Evolutionary conservation across 495 filamentous ascomycete genomes (phyloP), one percentile per base, ranked within the genome.

Genomic region (Usnea hakonensis): DNA sequence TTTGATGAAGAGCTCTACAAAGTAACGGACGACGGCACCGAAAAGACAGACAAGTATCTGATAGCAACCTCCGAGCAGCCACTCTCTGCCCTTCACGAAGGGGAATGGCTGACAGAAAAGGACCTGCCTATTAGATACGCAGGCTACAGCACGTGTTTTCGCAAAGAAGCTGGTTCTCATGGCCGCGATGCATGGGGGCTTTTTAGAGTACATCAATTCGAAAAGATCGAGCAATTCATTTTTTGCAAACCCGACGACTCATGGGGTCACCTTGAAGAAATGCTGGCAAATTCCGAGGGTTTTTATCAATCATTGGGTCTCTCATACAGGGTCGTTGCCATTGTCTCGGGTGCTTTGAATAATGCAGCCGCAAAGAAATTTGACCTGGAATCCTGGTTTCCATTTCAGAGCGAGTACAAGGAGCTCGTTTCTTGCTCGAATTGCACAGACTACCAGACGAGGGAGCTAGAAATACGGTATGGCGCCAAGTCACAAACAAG

Each of bases 1-100:
- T 98, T 97, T 69, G 94, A 97, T 67, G 94, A 98, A 73, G 91
- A 97, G 70, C 75, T 97, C 43, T 98, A 98, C 77, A 97, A 98
- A 76, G 93, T 98, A 54, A 84, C 90, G 9, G 89, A 90, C 61
- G 88, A 90, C 64, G 83, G 83, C 57, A 80, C 82, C 58, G 90
- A 95, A 50, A 82, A 89, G 55, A 90, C 85, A 30, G 90, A 95
- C 77, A 97, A 98, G 74, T 98, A 97, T 69, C 83, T 97, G 19
- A 98, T 98, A 74, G 94, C 95, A 14, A 98, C 94, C 65, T 94
- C 90, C 6, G 94, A 98, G 70, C 94, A 98, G 70, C 94, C 95
- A 4, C 82, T 98, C 70, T 93, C 89, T 37, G 92, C 91, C 2
- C 83, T 96, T 61, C 95, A 97, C 71, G 87, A 88, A 63, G 87